A percentile compares a stretch with the other conserved stretches of the same genome.
Evolutionary conservation across 257 asterid genomes (phyloP).

Genomic region (Ilex asprella): DNA sequence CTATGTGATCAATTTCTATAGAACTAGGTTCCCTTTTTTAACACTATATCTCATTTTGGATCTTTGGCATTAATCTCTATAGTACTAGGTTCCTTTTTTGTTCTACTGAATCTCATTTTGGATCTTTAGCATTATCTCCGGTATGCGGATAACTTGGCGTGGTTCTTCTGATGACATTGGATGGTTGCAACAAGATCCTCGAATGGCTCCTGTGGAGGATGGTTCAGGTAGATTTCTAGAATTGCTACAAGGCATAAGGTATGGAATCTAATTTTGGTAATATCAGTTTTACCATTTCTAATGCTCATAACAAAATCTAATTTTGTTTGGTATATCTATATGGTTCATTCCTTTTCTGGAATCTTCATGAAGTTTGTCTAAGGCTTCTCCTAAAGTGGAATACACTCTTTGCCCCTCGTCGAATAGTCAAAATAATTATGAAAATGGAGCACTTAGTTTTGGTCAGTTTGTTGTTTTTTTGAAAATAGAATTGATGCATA

Average conservation of each 20-base stretch:
- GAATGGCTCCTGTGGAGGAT: conserved; percentile 71
- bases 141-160: conserved; percentile 48
- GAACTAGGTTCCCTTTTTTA: not conserved
- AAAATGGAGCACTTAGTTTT: no score
- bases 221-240: conserved; percentile 83
- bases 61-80: not conserved
- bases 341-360: not conserved
- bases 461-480: no score
- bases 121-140: conserved; percentile 41
- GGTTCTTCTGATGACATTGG: conserved; percentile 96
- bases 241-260: conserved; percentile 70
- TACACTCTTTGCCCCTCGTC: no score
- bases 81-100: not conserved
- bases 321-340: not conserved
- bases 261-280: conserved; percentile 8
- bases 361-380: not conserved
- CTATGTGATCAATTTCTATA: not conserved
- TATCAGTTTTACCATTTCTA: conserved; percentile 1
- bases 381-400: no score
- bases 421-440: no score
- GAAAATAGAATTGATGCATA: no score
- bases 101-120: not conserved
- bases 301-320: not conserved
- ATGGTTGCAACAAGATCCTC: conserved; percentile 74
- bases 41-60: not conserved